These are phyloP conservation scores for Zea mays DNA, from an alignment of 176 grass and related monocot species.

Conservation along the genomic window DNA sequence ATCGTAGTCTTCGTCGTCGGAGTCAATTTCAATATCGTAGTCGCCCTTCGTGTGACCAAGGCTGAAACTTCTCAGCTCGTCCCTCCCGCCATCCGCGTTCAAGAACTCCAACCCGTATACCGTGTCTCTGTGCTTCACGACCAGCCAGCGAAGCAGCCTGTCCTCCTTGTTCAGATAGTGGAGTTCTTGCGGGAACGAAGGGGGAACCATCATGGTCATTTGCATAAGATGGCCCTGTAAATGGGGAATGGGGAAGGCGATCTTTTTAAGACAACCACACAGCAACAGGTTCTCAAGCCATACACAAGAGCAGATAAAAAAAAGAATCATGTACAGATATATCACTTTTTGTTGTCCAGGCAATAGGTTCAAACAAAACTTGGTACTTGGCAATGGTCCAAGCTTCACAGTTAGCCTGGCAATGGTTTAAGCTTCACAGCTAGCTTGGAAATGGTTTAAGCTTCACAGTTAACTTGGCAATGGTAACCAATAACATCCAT, in stretches of 20 bases:
- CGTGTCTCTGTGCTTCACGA: constrained; percentile 82
- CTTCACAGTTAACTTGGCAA: background rate
- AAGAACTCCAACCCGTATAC: constrained; percentile 78
- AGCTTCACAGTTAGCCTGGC: background rate
- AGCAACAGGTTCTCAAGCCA: background rate
- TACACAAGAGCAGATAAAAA: background rate
- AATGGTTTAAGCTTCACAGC: background rate
- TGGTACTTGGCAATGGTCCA: background rate
- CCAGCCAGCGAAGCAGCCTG: constrained; percentile 74
- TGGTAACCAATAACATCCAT: background rate
- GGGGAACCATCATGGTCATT: constrained; percentile 92
- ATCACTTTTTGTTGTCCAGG: background rate
- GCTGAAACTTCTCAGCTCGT: constrained; percentile 47
- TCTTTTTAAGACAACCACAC: background rate
- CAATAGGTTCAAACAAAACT: background rate
- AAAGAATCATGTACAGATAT: constrained; percentile 22
- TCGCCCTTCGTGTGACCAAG: background rate
- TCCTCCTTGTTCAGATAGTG: constrained; percentile 97
- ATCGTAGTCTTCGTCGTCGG: constrained; percentile 18
- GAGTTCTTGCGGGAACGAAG: constrained; percentile 74
- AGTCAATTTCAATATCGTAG: constrained; percentile 13
- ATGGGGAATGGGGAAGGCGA: background rate
- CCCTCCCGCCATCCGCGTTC: constrained; percentile 55
- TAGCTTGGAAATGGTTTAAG: background rate
- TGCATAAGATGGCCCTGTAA: constrained; percentile 92